These are phyloP conservation scores for Monilinia laxa DNA, from an alignment of 2,329 filamentous ascomycete genomes.

Conservation along the genomic window DNA sequence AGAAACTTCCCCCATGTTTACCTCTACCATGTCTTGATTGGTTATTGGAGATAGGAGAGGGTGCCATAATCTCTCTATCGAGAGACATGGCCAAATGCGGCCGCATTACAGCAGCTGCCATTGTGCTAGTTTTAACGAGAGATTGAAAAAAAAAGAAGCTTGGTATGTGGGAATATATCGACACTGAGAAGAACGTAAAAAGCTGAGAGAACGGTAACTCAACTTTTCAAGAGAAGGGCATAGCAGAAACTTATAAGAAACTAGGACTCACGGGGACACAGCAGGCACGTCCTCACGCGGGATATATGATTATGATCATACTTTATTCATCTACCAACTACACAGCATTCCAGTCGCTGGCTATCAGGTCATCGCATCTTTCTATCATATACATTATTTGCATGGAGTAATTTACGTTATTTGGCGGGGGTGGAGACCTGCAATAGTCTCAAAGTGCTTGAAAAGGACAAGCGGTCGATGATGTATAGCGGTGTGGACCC, in stretches of 20 bases:
- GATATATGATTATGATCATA: not conserved
- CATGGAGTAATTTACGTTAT: not conserved
- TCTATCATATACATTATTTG: slow-evolving; percentile 1
- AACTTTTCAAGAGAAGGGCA: not conserved
- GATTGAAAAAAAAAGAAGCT: not conserved
- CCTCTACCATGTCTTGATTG: slow-evolving; percentile 39
- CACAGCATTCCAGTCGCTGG: not conserved
- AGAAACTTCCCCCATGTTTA: slow-evolving; percentile 38
- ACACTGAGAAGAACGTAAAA: not conserved
- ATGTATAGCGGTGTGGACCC: slow-evolving; percentile 23
- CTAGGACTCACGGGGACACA: not conserved
- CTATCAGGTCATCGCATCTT: slow-evolving; percentile 3
- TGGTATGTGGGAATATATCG: not conserved
- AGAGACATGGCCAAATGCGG: slow-evolving; percentile 35
- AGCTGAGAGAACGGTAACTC: not conserved
- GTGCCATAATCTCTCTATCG: slow-evolving; percentile 39
- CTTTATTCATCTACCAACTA: slow-evolving; percentile 6
- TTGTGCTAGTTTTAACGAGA: slow-evolving; percentile 27
- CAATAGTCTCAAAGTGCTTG: not conserved
- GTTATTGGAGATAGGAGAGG: slow-evolving; percentile 38
- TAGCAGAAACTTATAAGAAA: slow-evolving; percentile 4
- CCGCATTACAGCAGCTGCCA: slow-evolving; percentile 38
- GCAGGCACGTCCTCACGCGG: not conserved
- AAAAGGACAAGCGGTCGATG: not conserved
- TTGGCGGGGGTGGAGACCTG: slow-evolving; percentile 9